These are phyloP conservation scores for Dictyostelium firmibasis DNA, from an alignment of 78 protist species.

Conservation along the genomic window DNA sequence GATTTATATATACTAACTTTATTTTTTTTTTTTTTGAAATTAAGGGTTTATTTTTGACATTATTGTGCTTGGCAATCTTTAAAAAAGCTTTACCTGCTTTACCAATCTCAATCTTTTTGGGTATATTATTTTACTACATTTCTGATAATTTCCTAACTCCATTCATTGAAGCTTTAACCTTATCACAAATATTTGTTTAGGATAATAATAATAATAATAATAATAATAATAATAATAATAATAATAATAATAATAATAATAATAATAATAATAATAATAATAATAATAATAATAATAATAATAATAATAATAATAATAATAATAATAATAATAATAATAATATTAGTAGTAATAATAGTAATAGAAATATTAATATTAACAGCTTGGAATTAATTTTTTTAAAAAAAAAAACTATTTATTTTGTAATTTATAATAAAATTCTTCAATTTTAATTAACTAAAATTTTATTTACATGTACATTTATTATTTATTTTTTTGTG, in stretches of 20 bases:
- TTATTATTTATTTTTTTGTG: too few relatives aligned
- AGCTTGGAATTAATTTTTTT: too few relatives aligned
- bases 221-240: neutral
- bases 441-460: too few relatives aligned
- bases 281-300: too few relatives aligned
- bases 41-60: slow-evolving; percentile 89
- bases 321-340: too few relatives aligned
- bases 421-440: neutral
- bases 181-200: neutral
- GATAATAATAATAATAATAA: neutral
- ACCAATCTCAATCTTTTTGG: slow-evolving; percentile 95
- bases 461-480: too few relatives aligned
- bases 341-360: neutral
- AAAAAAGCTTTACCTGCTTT: slow-evolving; percentile 97
- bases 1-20: neutral
- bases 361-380: too few relatives aligned
- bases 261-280: too few relatives aligned
- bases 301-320: too few relatives aligned
- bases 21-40: neutral
- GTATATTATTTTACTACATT: slow-evolving; percentile 86
- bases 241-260: too few relatives aligned
- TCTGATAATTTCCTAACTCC: slow-evolving; percentile 83
- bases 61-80: slow-evolving; percentile 86
- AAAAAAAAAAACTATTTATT: too few relatives aligned
- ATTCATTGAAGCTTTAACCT: slow-evolving; percentile 30